Percentiles rank a stretch among this genome's conserved stretches.
Evolutionary conservation across 2,329 filamentous ascomycete genomes (phyloP).

Genomic region (Pezicula radicicola): DNA sequence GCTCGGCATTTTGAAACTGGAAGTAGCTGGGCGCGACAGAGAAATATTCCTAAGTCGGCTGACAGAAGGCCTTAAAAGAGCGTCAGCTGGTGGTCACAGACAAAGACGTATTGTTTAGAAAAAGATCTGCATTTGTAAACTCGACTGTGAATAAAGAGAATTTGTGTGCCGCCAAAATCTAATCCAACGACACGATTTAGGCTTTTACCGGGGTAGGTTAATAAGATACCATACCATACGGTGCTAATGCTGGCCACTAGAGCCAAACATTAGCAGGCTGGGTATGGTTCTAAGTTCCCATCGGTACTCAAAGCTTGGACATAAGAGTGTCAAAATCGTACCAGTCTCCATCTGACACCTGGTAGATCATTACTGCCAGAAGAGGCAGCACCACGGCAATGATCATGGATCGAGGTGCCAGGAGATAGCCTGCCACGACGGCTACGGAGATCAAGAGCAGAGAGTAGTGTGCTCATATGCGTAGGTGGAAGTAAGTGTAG

Average conservation of each 20-base stretch:
- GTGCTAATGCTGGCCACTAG: no score
- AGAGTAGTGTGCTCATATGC: no score
- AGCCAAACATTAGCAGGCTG: not conserved
- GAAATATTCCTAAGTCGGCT: not conserved
- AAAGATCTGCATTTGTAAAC: no score
- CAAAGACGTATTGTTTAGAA: no score
- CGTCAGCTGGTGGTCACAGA: no score
- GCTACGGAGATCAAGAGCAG: not conserved
- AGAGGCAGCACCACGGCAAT: slow-evolving; percentile 11
- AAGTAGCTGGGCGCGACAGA: not conserved
- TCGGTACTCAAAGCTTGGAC: no score
- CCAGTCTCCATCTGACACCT: slow-evolving; percentile 13
- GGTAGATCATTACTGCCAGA: slow-evolving; percentile 14
- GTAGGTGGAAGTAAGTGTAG: not conserved
- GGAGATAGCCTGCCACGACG: slow-evolving; percentile 12
- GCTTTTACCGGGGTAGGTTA: no score
- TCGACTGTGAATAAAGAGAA: no score
- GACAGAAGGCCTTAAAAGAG: not conserved
- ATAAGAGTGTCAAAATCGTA: slow-evolving; percentile 9
- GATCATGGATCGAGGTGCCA: slow-evolving; percentile 2
- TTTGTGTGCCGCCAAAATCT: no score
- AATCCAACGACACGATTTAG: no score
- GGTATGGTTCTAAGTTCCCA: no score
- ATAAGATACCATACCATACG: no score
- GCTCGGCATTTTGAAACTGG: slow-evolving; percentile 49